phyloP scores from a whole-genome alignment of 2,329 filamentous ascomycete genomes.

The Aspergillus tubingensis region DNA sequence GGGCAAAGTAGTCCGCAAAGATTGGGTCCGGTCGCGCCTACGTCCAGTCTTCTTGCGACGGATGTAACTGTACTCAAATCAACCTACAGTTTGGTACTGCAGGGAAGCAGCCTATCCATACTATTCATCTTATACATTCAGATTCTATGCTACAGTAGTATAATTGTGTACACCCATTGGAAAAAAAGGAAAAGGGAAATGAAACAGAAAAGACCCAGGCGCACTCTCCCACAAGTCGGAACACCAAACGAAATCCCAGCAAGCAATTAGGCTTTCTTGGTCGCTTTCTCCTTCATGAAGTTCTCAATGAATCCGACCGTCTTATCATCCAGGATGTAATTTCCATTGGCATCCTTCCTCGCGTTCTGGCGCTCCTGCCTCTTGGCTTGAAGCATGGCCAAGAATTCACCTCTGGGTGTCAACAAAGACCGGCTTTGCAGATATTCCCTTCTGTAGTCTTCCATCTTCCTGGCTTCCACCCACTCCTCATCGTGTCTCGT shows the following conservation, averaged over 20 bases:
- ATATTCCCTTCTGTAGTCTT: slow-evolving; percentile 54
- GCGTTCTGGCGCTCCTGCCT: slow-evolving; percentile 38
- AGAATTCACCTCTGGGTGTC: slow-evolving; percentile 50
- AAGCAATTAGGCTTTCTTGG: slow-evolving; percentile 17
- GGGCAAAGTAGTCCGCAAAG: background rate
- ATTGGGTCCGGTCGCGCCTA: background rate
- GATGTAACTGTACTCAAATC: background rate
- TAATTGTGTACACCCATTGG: slow-evolving; percentile 25
- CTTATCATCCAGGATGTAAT: slow-evolving; percentile 35
- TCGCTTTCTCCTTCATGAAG: slow-evolving; percentile 33
- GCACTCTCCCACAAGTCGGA: background rate
- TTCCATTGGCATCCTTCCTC: slow-evolving; percentile 40
- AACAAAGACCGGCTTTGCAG: slow-evolving; percentile 48
- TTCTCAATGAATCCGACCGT: slow-evolving; percentile 41
- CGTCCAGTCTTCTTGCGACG: background rate
- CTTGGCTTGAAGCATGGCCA: slow-evolving; percentile 39
- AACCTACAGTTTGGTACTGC: background rate
- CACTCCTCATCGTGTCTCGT: slow-evolving; percentile 77
- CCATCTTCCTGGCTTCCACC: slow-evolving; percentile 62
- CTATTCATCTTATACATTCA: slow-evolving; percentile 21
- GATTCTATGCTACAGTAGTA: slow-evolving; percentile 30
- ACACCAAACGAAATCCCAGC: slow-evolving; percentile 7
- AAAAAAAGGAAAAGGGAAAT: slow-evolving; percentile 1
- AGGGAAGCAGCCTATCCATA: background rate
- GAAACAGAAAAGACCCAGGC: slow-evolving; percentile 12